These are phyloP conservation scores for Podila horticola DNA, from an alignment of 192 early-diverging fungal genomes.

Conservation along the genomic window DNA sequence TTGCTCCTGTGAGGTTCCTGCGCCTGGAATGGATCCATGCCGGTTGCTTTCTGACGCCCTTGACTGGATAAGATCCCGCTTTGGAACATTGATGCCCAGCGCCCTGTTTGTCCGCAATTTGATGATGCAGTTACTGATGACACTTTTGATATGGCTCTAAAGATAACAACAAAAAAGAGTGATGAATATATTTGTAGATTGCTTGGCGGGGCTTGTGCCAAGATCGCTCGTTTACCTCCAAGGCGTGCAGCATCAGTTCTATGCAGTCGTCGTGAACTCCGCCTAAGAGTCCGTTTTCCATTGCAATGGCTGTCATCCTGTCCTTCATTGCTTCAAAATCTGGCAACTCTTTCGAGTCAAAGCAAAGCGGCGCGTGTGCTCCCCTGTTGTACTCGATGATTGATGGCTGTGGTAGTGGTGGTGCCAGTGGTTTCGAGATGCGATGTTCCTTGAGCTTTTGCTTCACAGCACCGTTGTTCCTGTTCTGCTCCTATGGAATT, in stretches of 20 bases:
- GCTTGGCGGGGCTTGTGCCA: background rate
- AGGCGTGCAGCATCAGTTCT: constrained; percentile 71
- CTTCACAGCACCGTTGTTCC: constrained; percentile 6
- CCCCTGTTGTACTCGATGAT: constrained; percentile 71
- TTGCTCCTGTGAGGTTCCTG: constrained; percentile 41
- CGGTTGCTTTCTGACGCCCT: constrained; percentile 54
- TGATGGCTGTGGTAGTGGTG: constrained; percentile 19
- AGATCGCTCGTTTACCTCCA: constrained; percentile 57
- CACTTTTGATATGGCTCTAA: constrained; percentile 72
- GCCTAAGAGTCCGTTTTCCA: constrained; percentile 73
- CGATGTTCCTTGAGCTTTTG: constrained; percentile 39
- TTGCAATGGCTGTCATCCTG: constrained; percentile 73
- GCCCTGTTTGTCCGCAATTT: constrained; percentile 72
- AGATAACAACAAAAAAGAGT: background rate
- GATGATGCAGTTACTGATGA: constrained; percentile 74
- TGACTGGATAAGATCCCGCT: constrained; percentile 19
- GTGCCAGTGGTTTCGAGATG: constrained; percentile 33
- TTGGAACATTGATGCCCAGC: constrained; percentile 57
- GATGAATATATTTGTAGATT: background rate
- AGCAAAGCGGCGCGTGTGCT: constrained; percentile 72
- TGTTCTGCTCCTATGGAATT: constrained; percentile 20
- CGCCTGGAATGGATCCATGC: constrained; percentile 15
- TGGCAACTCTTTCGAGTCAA: constrained; percentile 72
- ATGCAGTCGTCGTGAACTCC: constrained; percentile 71
- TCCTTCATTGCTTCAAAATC: constrained; percentile 69